Percentiles rank a stretch among this genome's conserved stretches.
Evolutionary conservation across 2,329 filamentous ascomycete species (phyloP).

Genomic region (Arthrocladium fulminans): DNA sequence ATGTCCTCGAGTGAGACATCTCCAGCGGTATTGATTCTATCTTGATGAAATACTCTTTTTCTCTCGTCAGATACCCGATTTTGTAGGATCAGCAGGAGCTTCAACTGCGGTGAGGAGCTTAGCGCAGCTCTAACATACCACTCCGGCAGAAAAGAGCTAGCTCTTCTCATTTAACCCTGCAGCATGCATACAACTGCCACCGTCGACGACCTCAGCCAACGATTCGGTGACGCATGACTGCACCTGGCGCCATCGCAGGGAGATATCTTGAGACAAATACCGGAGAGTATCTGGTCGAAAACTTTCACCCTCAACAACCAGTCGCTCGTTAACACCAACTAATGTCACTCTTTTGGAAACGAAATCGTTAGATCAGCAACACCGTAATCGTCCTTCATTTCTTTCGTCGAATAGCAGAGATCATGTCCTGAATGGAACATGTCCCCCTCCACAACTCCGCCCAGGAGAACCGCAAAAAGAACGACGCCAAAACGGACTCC

Average conservation of each 20-base stretch:
- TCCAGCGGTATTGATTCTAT: neutral
- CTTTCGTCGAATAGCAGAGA: neutral
- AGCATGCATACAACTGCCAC: slow-evolving; percentile 19
- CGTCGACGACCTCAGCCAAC: slow-evolving; percentile 13
- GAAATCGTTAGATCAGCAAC: neutral
- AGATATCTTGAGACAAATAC: neutral
- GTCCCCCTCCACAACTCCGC: slow-evolving; percentile 20
- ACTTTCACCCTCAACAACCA: neutral
- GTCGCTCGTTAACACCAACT: slow-evolving; percentile 9
- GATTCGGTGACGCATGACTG: slow-evolving; percentile 4
- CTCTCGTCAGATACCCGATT: neutral
- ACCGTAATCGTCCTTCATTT: neutral
- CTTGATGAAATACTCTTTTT: neutral
- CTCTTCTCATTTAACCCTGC: slow-evolving; percentile 20
- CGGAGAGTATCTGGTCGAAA: neutral
- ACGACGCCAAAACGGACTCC: slow-evolving; percentile 25
- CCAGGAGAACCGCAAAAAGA: slow-evolving; percentile 27
- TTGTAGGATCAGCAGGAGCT: neutral
- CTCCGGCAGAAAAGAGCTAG: neutral
- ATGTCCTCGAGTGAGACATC: neutral
- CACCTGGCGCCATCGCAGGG: neutral
- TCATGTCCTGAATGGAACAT: slow-evolving; percentile 7
- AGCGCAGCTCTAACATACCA: neutral
- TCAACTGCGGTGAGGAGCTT: neutral
- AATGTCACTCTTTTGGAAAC: slow-evolving; percentile 3